A percentile compares a stretch with the other conserved stretches of the same genome.
Conservation (phyloP, 305 asterid species). For the Rubia tinctorum region DNA sequence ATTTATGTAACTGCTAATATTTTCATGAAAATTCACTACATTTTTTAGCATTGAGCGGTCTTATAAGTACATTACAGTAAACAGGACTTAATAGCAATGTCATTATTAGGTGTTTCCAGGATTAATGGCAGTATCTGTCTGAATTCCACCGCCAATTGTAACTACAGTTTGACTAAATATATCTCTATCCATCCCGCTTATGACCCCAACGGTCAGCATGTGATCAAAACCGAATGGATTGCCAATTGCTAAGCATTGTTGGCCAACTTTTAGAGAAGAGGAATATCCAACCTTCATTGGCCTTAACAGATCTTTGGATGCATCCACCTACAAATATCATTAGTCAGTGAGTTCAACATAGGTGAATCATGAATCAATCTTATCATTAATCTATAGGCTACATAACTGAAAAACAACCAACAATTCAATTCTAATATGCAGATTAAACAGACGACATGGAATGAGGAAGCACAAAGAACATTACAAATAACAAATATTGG, state of each 20-base stretch:
- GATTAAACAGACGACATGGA: background rate
- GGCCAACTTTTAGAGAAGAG: slow-evolving; percentile 83
- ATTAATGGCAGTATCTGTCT: slow-evolving; percentile 98
- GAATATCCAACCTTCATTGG: slow-evolving; percentile 86
- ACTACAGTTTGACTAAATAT: slow-evolving; percentile 95
- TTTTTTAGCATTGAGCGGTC: too few relatives aligned
- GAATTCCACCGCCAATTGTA: slow-evolving; percentile 95
- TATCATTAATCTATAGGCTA: background rate
- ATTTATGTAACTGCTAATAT: too few relatives aligned
- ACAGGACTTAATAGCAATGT: too few relatives aligned
- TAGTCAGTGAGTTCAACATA: too few relatives aligned
- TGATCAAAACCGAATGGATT: slow-evolving; percentile 99
- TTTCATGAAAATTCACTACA: too few relatives aligned
- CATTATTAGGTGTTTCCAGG: slow-evolving; percentile 87
- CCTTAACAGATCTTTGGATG: slow-evolving; percentile 19
- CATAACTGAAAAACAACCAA: background rate
- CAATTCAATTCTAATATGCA: background rate
- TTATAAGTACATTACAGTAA: too few relatives aligned
- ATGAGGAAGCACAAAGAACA: background rate
- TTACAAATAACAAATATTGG: background rate
- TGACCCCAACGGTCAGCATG: slow-evolving; percentile 95
- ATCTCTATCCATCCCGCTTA: slow-evolving; percentile 94
- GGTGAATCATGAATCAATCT: too few relatives aligned
- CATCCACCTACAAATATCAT: too few relatives aligned
- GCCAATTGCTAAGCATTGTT: slow-evolving; percentile 94